Conservation (phyloP, 768 basidiomycete genomes). For the Polyporus arcularius region DNA sequence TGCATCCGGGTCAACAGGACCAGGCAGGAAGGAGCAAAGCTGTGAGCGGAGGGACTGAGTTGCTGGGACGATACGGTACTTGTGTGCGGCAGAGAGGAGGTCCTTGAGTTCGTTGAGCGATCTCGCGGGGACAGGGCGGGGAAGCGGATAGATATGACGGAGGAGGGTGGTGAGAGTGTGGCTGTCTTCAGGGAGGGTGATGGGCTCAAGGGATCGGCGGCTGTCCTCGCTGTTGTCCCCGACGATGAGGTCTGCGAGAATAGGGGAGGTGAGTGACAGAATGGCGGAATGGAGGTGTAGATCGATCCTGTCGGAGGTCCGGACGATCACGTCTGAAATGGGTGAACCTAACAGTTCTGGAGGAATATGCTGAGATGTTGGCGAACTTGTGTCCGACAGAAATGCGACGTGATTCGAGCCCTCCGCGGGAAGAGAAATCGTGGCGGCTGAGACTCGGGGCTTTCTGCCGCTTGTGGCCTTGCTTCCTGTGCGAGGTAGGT, state of each 20-base stretch:
- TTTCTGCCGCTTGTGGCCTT: not conserved
- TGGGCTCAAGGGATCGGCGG: not conserved
- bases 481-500: conserved; percentile 5
- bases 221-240: conserved; percentile 13
- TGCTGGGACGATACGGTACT: conserved; percentile 8
- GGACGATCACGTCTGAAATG: conserved; percentile 12
- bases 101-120: conserved; percentile 1
- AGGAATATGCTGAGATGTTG: not conserved
- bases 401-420: not conserved
- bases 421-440: not conserved
- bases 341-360: conserved; percentile 8
- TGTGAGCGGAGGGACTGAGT: not conserved
- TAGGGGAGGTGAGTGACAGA: conserved; percentile 28
- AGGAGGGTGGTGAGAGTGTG: conserved; percentile 23
- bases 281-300: conserved; percentile 10
- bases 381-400: not conserved
- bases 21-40: not conserved
- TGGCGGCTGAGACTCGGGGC: not conserved
- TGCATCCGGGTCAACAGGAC: not conserved
- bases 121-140: not conserved
- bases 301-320: conserved; percentile 8
- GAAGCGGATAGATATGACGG: conserved; percentile 22
- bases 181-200: conserved; percentile 21
- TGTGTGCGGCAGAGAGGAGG: conserved; percentile 10
- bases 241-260: conserved; percentile 32